Percentiles rank a stretch among this genome's conserved stretches.
Evolutionary conservation across 78 protist species (phyloP).

Genomic region (Bodo saltans): DNA sequence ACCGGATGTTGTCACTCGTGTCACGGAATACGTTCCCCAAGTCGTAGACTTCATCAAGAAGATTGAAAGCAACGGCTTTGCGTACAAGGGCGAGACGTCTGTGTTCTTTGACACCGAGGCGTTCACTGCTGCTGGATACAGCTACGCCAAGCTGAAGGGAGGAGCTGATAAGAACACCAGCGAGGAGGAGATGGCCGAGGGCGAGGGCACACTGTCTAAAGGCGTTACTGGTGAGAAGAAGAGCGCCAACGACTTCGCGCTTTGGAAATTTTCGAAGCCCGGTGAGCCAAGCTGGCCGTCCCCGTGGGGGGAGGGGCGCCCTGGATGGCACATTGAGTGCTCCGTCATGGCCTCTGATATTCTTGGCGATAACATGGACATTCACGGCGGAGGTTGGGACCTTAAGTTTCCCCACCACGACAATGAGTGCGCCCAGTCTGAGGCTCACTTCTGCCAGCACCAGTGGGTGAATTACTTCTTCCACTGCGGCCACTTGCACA

Average conservation of each 20-base stretch:
- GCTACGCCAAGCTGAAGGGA: slow-evolving; percentile 63
- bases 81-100: slow-evolving; percentile 67
- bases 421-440: slow-evolving; percentile 95
- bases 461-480: slow-evolving; percentile 93
- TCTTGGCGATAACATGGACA: slow-evolving; percentile 64
- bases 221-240: slow-evolving; percentile 37
- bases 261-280: slow-evolving; percentile 83
- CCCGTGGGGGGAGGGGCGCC: slow-evolving; percentile 97
- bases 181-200: slow-evolving; percentile 55
- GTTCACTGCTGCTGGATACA: slow-evolving; percentile 46
- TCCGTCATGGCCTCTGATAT: slow-evolving; percentile 90
- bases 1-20: slow-evolving; percentile 88
- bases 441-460: slow-evolving; percentile 52
- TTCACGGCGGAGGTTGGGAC: slow-evolving; percentile 96
- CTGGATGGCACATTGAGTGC: slow-evolving; percentile 99
- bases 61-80: slow-evolving; percentile 77
- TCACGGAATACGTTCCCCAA: slow-evolving; percentile 93
- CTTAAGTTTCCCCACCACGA: slow-evolving; percentile 99
- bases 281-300: slow-evolving; percentile 75
- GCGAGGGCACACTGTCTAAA: slow-evolving; percentile 47
- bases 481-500: slow-evolving; percentile 86
- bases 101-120: slow-evolving; percentile 75
- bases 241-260: slow-evolving; percentile 67
- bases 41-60: slow-evolving; percentile 73
- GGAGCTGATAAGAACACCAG: slow-evolving; percentile 46